phyloP scores from a whole-genome alignment of 306 rosid species.

The Malus asiatica region DNA sequence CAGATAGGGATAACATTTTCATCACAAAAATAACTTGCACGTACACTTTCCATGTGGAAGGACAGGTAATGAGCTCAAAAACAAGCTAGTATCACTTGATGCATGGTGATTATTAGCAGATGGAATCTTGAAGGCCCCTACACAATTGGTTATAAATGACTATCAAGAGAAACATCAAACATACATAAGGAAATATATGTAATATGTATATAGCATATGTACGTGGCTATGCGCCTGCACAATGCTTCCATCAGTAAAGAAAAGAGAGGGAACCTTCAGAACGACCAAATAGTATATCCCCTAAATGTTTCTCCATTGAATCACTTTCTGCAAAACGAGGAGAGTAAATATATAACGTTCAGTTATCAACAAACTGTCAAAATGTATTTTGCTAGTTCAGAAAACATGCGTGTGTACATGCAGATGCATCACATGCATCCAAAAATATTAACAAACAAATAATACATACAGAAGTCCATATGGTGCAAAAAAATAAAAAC shows the following conservation, averaged over 20 bases:
- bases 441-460: background rate
- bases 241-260: constrained; percentile 13
- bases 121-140: constrained; percentile 44
- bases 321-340: constrained; percentile 27
- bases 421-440: background rate
- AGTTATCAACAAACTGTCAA: constrained; percentile 1
- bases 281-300: constrained; percentile 32
- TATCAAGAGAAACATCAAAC: background rate
- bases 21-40: constrained; percentile 16
- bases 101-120: constrained; percentile 37
- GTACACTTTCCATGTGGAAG: constrained; percentile 73
- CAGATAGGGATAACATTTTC: background rate
- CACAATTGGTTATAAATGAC: constrained; percentile 16
- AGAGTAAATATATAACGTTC: background rate
- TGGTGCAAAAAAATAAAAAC: background rate
- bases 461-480: background rate
- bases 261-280: constrained; percentile 38
- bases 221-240: background rate
- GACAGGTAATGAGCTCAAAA: constrained; percentile 78
- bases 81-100: constrained; percentile 67
- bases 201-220: background rate
- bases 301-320: constrained; percentile 46
- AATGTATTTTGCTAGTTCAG: background rate
- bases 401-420: background rate
- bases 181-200: background rate